Evolutionary conservation across 306 rosid species (phyloP).

Genomic region (Cucumis cinereus): DNA sequence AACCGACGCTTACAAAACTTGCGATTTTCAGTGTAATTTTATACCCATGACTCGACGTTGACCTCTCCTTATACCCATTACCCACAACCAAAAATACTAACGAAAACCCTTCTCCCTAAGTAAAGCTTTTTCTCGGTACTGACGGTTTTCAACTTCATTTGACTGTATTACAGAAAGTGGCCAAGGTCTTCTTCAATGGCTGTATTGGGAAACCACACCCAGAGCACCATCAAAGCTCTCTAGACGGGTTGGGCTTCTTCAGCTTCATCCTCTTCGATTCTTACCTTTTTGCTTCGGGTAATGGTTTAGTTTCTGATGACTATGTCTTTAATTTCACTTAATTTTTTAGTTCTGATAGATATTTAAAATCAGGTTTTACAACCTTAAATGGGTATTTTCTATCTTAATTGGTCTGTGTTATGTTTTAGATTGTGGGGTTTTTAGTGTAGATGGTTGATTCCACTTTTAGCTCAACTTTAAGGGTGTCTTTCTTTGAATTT

Average conservation of each 20-base stretch:
- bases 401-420: background rate
- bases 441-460: background rate
- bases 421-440: background rate
- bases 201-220: background rate
- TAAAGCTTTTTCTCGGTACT: background rate
- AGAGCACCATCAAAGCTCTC: background rate
- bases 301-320: background rate
- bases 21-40: background rate
- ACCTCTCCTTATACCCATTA: background rate
- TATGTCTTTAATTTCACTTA: background rate
- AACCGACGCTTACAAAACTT: background rate
- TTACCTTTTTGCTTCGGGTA: background rate
- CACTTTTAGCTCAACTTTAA: background rate
- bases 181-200: background rate
- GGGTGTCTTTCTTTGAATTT: background rate
- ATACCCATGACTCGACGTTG: background rate
- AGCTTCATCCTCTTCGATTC: background rate
- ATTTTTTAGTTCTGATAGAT: background rate
- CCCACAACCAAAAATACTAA: background rate
- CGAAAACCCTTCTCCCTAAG: slow-evolving; percentile 4
- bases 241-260: background rate
- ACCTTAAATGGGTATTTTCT: background rate
- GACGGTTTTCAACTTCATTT: background rate
- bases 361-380: background rate
- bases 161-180: background rate